A percentile compares a stretch with the other conserved stretches of the same genome.
Evolutionary conservation across 2,329 filamentous ascomycete species (phyloP).

Genomic region (Raffaelea ambrosiae): DNA sequence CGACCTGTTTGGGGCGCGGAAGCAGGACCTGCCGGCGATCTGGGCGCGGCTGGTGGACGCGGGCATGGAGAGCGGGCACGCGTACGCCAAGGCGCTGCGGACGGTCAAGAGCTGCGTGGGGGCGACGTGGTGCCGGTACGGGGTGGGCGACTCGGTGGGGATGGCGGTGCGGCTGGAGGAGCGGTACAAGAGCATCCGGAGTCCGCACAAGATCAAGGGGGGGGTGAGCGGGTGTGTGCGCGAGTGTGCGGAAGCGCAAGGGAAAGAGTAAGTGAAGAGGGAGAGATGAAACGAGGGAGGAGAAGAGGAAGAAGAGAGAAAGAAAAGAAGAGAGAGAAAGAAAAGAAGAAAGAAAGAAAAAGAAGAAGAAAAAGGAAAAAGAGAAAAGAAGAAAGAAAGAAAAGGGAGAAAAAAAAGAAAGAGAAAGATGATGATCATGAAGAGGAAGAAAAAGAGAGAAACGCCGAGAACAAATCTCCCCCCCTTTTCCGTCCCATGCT

Average conservation of each 20-base stretch:
- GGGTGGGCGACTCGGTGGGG: conserved; percentile 82
- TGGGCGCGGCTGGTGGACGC: conserved; percentile 74
- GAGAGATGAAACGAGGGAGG: too few species aligned
- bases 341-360: too few species aligned
- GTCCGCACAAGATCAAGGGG: conserved; percentile 84
- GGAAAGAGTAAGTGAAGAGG: conserved; percentile 60
- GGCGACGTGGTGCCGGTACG: conserved; percentile 84
- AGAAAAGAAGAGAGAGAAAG: too few species aligned
- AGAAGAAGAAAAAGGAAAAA: too few species aligned
- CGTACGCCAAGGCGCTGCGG: conserved; percentile 79
- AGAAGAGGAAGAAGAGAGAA: too few species aligned
- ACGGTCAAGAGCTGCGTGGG: conserved; percentile 92
- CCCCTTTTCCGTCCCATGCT: too few species aligned
- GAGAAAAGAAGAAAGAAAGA: too few species aligned
- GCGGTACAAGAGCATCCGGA: conserved; percentile 84
- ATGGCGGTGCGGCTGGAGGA: conserved; percentile 84
- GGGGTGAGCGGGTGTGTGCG: conserved; percentile 87
- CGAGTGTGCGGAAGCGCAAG: conserved; percentile 87
- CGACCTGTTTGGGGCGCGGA: conserved; percentile 85
- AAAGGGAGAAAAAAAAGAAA: too few species aligned
- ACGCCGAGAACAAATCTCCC: too few species aligned
- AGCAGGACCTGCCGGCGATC: conserved; percentile 75
- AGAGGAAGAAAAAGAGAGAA: too few species aligned
- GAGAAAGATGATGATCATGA: too few species aligned
- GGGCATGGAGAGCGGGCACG: conserved; percentile 85